Conservation (phyloP, 331 rosid species). For the Cydonia oblonga region DNA sequence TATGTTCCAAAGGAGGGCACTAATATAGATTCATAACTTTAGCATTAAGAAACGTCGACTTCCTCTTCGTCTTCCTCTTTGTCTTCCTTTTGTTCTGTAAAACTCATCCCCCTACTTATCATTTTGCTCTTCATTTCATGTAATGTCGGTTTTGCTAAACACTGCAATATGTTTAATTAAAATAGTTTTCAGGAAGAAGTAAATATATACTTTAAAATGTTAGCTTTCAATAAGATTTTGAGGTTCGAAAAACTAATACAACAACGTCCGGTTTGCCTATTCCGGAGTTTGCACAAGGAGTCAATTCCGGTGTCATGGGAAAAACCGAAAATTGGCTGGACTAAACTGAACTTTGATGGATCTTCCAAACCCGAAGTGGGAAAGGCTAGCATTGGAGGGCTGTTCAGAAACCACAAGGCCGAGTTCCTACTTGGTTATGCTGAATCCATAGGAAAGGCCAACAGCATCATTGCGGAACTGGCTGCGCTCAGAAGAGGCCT, state of each 20-base stretch:
- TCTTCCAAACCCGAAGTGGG: slow-evolving; percentile 37
- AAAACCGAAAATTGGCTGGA: slow-evolving; percentile 54
- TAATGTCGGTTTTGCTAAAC: background rate
- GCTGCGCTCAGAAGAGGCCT: slow-evolving; percentile 47
- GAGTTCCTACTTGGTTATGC: slow-evolving; percentile 65
- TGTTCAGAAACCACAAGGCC: slow-evolving; percentile 51
- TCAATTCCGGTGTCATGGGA: slow-evolving; percentile 59
- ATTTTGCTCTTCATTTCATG: background rate
- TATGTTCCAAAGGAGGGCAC: background rate
- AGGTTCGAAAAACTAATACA: slow-evolving; percentile 21
- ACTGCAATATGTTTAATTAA: background rate
- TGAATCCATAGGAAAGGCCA: slow-evolving; percentile 54
- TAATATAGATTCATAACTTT: background rate
- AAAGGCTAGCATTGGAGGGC: slow-evolving; percentile 61
- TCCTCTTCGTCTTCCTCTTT: background rate
- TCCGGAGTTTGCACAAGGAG: slow-evolving; percentile 33
- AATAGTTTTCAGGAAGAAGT: background rate
- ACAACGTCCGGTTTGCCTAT: slow-evolving; percentile 22
- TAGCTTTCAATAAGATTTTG: slow-evolving; percentile 17
- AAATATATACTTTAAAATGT: slow-evolving; percentile 10
- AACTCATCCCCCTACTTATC: background rate
- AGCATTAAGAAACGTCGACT: background rate
- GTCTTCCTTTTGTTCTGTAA: background rate
- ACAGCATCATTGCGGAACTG: slow-evolving; percentile 50
- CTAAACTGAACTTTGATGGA: slow-evolving; percentile 71